Percentiles rank a stretch among this genome's conserved stretches.
Evolutionary conservation across 2,329 filamentous ascomycete genomes (phyloP).

Genomic region (Penicillium hesseltinei): DNA sequence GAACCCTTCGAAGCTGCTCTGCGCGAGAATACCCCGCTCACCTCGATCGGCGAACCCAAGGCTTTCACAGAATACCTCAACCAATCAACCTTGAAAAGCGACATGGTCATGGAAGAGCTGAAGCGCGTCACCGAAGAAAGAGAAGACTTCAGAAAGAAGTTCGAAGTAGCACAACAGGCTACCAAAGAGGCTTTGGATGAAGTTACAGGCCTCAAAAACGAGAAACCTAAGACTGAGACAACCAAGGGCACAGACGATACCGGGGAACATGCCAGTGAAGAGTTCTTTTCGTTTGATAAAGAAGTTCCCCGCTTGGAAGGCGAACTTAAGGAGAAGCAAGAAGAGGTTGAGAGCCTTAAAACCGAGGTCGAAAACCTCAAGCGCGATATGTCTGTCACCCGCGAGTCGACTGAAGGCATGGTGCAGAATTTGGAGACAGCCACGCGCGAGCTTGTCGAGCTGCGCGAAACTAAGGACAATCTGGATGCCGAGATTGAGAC

Average conservation of each 20-base stretch:
- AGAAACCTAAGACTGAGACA: conserved; percentile 14
- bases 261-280: conserved; percentile 52
- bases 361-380: conserved; percentile 66
- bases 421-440: conserved; percentile 65
- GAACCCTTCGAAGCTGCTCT: conserved; percentile 91
- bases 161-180: conserved; percentile 66
- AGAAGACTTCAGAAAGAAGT: conserved; percentile 74
- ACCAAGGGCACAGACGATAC: conserved; percentile 18
- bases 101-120: conserved; percentile 92
- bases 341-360: conserved; percentile 69
- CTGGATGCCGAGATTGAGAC: conserved; percentile 49
- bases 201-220: conserved; percentile 54
- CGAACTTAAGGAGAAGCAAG: conserved; percentile 67
- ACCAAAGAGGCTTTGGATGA: conserved; percentile 64
- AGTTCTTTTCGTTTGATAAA: conserved; percentile 90
- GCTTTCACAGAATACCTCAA: conserved; percentile 87
- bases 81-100: conserved; percentile 78
- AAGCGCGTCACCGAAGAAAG: conserved; percentile 82
- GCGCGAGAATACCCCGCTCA: conserved; percentile 87
- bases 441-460: conserved; percentile 60
- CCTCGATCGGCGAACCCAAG: conserved; percentile 80
- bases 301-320: conserved; percentile 79
- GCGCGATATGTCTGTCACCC: conserved; percentile 66
- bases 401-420: conserved; percentile 68
- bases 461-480: conserved; percentile 54